A percentile compares a stretch with the other conserved stretches of the same genome.
Evolutionary conservation across 352 stramenopile species (phyloP).

Genomic region (Phytophthora boehmeriae): DNA sequence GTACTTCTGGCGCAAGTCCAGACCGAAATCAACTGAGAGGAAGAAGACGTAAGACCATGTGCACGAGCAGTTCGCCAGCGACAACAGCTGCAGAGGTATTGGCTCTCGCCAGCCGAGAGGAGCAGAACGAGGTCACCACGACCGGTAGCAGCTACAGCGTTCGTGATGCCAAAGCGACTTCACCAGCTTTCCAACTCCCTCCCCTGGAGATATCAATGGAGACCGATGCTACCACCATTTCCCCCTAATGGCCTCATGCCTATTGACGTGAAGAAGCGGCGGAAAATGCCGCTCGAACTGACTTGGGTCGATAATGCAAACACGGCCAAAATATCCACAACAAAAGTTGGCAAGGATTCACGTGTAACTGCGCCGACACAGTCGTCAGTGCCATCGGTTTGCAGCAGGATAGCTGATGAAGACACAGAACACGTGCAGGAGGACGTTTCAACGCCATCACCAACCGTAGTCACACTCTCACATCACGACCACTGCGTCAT

Average conservation of each 20-base stretch:
- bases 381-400: background rate
- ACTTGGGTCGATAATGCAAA: slow-evolving; percentile 30
- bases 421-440: background rate
- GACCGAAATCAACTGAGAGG: slow-evolving; percentile 4
- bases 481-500: slow-evolving; percentile 25
- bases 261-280: slow-evolving; percentile 13
- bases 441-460: background rate
- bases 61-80: slow-evolving; percentile 3
- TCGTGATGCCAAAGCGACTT: slow-evolving; percentile 12
- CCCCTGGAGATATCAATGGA: slow-evolving; percentile 19
- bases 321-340: background rate
- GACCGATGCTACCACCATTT: background rate
- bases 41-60: slow-evolving; percentile 27
- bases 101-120: slow-evolving; percentile 19
- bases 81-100: slow-evolving; percentile 35
- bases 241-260: background rate
- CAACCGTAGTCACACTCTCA: slow-evolving; percentile 18
- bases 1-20: slow-evolving; percentile 1
- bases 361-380: background rate
- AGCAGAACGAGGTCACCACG: background rate
- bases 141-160: slow-evolving; percentile 15
- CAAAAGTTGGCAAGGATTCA: background rate
- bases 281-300: slow-evolving; percentile 29
- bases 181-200: slow-evolving; percentile 7
- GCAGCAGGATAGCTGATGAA: background rate